These are phyloP conservation scores for Dichotomocladium elegans DNA, from an alignment of 371 early-diverging fungal genomes.

Conservation along the genomic window DNA sequence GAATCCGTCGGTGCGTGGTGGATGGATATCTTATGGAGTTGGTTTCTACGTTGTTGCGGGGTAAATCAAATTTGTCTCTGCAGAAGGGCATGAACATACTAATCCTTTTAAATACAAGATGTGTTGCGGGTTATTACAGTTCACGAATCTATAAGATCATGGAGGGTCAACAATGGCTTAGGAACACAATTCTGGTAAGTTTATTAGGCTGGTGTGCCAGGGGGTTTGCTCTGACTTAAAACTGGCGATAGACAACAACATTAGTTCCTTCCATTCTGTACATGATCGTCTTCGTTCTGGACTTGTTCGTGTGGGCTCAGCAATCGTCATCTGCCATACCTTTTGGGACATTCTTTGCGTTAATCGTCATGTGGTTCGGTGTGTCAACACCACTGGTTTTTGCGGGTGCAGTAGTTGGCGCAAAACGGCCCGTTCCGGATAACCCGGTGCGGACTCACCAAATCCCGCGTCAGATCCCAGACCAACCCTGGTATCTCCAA, in stretches of 20 bases:
- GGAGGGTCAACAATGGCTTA: constrained; percentile 70
- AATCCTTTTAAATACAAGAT: constrained; percentile 13
- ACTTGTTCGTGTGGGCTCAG: constrained; percentile 72
- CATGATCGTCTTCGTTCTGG: constrained; percentile 52
- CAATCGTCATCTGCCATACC: constrained; percentile 80
- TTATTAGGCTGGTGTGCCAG: neutral
- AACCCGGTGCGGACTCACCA: constrained; percentile 88
- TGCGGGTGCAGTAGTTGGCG: constrained; percentile 77
- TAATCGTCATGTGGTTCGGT: constrained; percentile 72
- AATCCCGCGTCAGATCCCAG: constrained; percentile 93
- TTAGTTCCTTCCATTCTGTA: constrained; percentile 47
- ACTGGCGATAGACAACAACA: constrained; percentile 36
- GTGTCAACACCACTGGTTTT: constrained; percentile 71
- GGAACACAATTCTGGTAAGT: constrained; percentile 57
- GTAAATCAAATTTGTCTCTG: constrained; percentile 40
- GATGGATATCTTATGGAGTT: constrained; percentile 62
- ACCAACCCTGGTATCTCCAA: constrained; percentile 74
- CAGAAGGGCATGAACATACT: neutral
- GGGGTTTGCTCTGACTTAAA: too few species aligned
- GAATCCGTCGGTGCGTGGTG: constrained; percentile 80
- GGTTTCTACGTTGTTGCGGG: constrained; percentile 71
- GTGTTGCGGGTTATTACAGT: constrained; percentile 72
- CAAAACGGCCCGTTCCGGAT: constrained; percentile 60
- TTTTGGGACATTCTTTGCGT: constrained; percentile 74
- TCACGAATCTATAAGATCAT: constrained; percentile 76